Percentiles rank a stretch among this genome's conserved stretches.
Conservation (phyloP, 208 protist genomes). For the Vickermania spadyakhi region DNA sequence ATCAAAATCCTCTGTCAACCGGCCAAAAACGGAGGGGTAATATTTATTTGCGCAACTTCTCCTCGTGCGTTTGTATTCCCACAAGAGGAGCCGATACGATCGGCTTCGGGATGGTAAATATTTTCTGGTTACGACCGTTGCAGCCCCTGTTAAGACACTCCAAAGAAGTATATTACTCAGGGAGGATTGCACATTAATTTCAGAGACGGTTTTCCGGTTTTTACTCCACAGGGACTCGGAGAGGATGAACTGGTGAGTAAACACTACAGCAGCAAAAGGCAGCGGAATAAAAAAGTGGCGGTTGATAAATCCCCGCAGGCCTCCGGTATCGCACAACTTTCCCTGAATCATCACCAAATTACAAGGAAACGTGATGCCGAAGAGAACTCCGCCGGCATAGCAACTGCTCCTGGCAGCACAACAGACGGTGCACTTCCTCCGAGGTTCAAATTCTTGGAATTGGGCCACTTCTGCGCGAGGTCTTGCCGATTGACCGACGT, state of each 20-base stretch:
- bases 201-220: conserved; percentile 61
- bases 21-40: conserved; percentile 49
- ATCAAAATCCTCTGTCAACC: conserved; percentile 62
- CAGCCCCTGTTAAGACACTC: conserved; percentile 10
- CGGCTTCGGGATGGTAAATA: conserved; percentile 27
- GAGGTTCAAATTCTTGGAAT: conserved; percentile 42
- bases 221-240: conserved; percentile 82
- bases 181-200: conserved; percentile 53
- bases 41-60: conserved; percentile 55
- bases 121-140: conserved; percentile 36
- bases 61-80: conserved; percentile 62
- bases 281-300: conserved; percentile 52
- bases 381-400: conserved; percentile 20
- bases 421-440: conserved; percentile 68
- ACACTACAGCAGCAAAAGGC: conserved; percentile 53
- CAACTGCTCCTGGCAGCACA: conserved; percentile 48
- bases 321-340: conserved; percentile 30
- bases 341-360: conserved; percentile 40
- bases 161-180: conserved; percentile 56
- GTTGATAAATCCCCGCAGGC: conserved; percentile 49
- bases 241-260: conserved; percentile 73
- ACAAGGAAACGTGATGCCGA: conserved; percentile 50
- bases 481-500: conserved; percentile 48
- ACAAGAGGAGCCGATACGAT: conserved; percentile 62
- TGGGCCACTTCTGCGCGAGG: conserved; percentile 30